Conservation (phyloP, 2,329 filamentous ascomycete genomes). For the Trichoderma afroharzianum region DNA sequence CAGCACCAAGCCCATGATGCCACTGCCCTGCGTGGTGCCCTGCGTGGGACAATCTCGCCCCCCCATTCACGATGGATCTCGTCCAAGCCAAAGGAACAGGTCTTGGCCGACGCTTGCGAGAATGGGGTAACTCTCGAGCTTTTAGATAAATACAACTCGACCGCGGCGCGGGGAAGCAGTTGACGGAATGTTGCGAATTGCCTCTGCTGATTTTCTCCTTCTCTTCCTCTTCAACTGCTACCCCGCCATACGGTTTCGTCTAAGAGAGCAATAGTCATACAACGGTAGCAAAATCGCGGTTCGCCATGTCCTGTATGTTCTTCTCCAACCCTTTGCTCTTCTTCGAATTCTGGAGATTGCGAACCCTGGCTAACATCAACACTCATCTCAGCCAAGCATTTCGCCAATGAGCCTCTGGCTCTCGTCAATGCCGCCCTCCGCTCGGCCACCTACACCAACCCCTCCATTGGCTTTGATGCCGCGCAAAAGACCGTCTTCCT, state of each 20-base stretch:
- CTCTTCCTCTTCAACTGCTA: not conserved
- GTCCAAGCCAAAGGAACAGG: not conserved
- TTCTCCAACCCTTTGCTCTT: not conserved
- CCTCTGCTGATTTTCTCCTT: not conserved
- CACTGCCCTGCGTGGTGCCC: not conserved
- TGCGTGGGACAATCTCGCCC: not conserved
- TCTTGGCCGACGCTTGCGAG: not conserved
- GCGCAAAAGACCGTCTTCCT: slow-evolving; percentile 28
- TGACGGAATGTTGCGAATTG: not conserved
- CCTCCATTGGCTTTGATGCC: slow-evolving; percentile 26
- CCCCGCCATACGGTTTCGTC: not conserved
- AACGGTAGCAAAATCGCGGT: not conserved
- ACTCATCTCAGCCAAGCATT: slow-evolving; percentile 22
- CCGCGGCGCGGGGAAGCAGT: not conserved
- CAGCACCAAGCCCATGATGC: not conserved
- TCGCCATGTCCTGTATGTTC: slow-evolving; percentile 9
- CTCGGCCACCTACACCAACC: slow-evolving; percentile 28
- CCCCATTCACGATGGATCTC: slow-evolving; percentile 10
- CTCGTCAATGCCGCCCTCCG: slow-evolving; percentile 26
- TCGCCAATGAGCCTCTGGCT: slow-evolving; percentile 22
- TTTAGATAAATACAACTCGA: not conserved
- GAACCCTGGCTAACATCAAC: not conserved
- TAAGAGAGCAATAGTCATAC: not conserved
- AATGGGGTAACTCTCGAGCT: slow-evolving; percentile 11
- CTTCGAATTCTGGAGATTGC: no score